Conservation (phyloP, 805 yeast genomes). For the Lipomyces yamanashiensis region DNA sequence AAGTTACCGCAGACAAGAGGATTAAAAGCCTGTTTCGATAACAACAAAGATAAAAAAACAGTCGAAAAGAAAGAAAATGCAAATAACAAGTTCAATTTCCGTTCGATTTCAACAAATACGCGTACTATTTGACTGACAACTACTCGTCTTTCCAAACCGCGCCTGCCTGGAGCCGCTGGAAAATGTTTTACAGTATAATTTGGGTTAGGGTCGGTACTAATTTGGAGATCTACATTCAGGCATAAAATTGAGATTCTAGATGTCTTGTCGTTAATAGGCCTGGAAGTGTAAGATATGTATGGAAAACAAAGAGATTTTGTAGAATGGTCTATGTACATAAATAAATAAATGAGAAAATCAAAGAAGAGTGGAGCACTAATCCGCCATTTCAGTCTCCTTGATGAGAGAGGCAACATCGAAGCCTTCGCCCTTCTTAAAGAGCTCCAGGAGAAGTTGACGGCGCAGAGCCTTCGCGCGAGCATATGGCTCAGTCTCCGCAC, state of each 20-base stretch:
- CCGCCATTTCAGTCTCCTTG: conserved; percentile 73
- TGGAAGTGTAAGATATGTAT: too few relatives aligned
- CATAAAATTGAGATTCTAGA: too few relatives aligned
- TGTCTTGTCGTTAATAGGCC: too few relatives aligned
- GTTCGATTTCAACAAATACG: background rate
- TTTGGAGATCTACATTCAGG: background rate
- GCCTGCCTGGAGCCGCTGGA: background rate
- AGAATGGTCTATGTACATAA: conserved; percentile 16
- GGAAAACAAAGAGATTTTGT: background rate
- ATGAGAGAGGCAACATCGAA: conserved; percentile 73
- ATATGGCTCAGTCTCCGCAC: conserved; percentile 59
- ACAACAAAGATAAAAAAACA: background rate
- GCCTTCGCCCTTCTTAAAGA: conserved; percentile 71
- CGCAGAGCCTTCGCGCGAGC: conserved; percentile 54
- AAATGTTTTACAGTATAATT: background rate
- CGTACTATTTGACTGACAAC: background rate
- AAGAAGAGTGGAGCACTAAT: conserved; percentile 41
- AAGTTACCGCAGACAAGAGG: background rate
- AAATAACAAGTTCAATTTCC: background rate
- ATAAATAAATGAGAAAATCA: background rate
- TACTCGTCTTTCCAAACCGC: background rate
- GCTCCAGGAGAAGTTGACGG: conserved; percentile 56
- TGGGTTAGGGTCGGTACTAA: background rate
- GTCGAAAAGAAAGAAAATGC: background rate
- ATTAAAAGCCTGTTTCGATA: background rate